phyloP scores from a whole-genome alignment of 2,329 filamentous ascomycete genomes.

The Alternaria metachromatica region DNA sequence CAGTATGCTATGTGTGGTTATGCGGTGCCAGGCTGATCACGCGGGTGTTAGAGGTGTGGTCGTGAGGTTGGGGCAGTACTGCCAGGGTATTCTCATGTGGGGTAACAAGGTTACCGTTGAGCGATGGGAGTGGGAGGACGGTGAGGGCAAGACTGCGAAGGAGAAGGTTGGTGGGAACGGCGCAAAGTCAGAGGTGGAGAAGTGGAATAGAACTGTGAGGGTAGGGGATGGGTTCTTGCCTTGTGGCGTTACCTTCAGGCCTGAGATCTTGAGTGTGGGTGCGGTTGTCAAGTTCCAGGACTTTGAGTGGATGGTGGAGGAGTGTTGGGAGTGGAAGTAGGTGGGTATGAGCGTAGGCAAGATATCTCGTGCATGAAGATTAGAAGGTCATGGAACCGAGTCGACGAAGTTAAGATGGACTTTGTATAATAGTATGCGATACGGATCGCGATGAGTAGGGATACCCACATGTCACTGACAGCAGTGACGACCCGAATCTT shows the following conservation, averaged over 20 bases:
- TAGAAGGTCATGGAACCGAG: background rate
- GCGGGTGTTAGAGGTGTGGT: constrained; percentile 57
- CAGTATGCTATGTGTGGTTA: constrained; percentile 46
- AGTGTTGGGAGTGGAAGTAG: constrained; percentile 39
- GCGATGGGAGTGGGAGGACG: constrained; percentile 58
- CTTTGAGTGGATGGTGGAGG: constrained; percentile 50
- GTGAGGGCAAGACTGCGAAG: background rate
- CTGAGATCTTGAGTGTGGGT: constrained; percentile 37
- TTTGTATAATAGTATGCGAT: background rate
- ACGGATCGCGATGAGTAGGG: background rate
- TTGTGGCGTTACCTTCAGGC: constrained; percentile 46
- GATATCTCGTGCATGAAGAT: background rate
- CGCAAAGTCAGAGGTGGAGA: constrained; percentile 4
- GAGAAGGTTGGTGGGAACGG: background rate
- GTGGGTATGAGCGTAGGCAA: background rate
- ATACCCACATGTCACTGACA: no score
- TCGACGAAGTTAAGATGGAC: background rate
- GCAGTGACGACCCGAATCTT: background rate
- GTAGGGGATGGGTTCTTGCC: constrained; percentile 52
- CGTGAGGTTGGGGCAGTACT: constrained; percentile 61
- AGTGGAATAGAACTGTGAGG: constrained; percentile 49
- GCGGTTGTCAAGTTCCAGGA: constrained; percentile 40
- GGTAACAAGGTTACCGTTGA: constrained; percentile 57
- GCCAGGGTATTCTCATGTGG: constrained; percentile 63
- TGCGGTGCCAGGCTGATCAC: constrained; percentile 48